Conservation (phyloP, 306 rosid species). For the Bauhinia variegata region DNA sequence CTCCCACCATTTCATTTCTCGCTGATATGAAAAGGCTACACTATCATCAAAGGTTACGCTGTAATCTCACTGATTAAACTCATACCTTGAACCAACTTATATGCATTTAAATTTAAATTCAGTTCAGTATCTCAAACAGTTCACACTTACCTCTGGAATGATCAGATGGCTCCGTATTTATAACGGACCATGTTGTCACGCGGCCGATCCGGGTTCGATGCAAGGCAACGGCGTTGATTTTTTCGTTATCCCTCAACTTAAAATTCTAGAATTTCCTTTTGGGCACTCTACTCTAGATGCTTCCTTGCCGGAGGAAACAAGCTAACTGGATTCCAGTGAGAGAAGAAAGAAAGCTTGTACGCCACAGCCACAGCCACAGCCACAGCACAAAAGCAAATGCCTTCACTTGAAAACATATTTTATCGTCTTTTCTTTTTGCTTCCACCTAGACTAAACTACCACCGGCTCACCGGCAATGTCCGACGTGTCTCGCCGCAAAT, state of each 20-base stretch:
- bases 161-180: no score
- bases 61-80: no score
- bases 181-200: slow-evolving; percentile 34
- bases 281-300: no score
- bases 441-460: slow-evolving; percentile 6
- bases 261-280: no score
- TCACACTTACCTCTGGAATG: no score
- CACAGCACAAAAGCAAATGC: not conserved
- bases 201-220: slow-evolving; percentile 72
- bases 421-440: not conserved
- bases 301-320: slow-evolving; percentile 35
- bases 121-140: no score
- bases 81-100: no score
- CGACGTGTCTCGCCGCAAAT: slow-evolving; percentile 41
- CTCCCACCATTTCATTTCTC: not conserved
- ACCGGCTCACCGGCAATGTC: slow-evolving; percentile 45
- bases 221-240: slow-evolving; percentile 55
- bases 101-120: no score
- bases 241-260: not conserved
- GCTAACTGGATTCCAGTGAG: slow-evolving; percentile 16
- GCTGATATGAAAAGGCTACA: not conserved
- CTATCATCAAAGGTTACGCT: no score
- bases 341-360: slow-evolving; percentile 30
- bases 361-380: no score
- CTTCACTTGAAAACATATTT: not conserved